Evolutionary conservation across 2,329 filamentous ascomycete species (phyloP).

Genomic region (Chalaropsis thielavioides): DNA sequence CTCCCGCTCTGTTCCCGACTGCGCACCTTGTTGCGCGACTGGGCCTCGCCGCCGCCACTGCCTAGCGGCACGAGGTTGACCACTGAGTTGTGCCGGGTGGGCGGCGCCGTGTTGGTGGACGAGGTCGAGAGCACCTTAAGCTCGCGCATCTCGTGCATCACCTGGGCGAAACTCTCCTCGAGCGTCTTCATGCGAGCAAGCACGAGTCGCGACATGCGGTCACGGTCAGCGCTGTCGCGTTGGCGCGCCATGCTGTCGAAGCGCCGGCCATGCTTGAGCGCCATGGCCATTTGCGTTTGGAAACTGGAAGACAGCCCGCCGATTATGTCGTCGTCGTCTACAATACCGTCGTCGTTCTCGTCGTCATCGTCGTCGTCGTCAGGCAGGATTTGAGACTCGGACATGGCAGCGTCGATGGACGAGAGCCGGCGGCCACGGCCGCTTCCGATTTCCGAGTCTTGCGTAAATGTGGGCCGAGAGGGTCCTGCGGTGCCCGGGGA

Average conservation of each 20-base stretch:
- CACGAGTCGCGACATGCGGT: slow-evolving; percentile 66
- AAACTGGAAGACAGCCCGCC: slow-evolving; percentile 59
- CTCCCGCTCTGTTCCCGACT: slow-evolving; percentile 7
- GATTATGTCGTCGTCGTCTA: slow-evolving; percentile 37
- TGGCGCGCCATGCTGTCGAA: slow-evolving; percentile 35
- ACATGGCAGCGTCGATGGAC: slow-evolving; percentile 57
- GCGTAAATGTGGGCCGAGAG: slow-evolving; percentile 7
- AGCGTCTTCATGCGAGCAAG: slow-evolving; percentile 83
- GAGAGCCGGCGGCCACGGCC: slow-evolving; percentile 34
- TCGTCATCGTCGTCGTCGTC: slow-evolving; percentile 27
- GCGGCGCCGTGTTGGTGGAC: slow-evolving; percentile 28
- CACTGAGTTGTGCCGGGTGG: slow-evolving; percentile 39
- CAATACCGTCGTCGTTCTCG: background rate
- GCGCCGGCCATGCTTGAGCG: slow-evolving; percentile 39
- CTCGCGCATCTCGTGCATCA: slow-evolving; percentile 66
- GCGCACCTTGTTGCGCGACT: background rate
- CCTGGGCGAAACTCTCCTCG: slow-evolving; percentile 78
- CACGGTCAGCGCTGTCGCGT: slow-evolving; percentile 32
- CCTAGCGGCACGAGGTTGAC: slow-evolving; percentile 1
- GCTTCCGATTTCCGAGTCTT: slow-evolving; percentile 4
- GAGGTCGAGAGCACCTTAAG: slow-evolving; percentile 31
- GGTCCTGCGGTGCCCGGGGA: slow-evolving; percentile 19
- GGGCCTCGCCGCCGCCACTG: background rate
- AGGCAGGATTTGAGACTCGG: slow-evolving; percentile 50
- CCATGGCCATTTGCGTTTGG: slow-evolving; percentile 65